A percentile compares a stretch with the other conserved stretches of the same genome.
phyloP scores from a whole-genome alignment of 2,329 filamentous ascomycete species.

The Fusarium sp. region DNA sequence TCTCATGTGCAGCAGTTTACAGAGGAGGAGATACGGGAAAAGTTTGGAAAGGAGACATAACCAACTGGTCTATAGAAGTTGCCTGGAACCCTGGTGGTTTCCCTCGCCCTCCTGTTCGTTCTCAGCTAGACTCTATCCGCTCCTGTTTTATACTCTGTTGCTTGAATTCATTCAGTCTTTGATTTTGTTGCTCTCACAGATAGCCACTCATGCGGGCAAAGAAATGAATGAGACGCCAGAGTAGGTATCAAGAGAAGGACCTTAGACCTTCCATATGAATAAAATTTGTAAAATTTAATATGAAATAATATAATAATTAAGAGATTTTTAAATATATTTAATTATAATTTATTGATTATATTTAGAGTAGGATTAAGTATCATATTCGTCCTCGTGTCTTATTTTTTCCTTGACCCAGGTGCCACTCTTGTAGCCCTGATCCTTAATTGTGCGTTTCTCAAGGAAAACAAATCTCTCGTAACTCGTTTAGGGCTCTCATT shows the following conservation, averaged over 20 bases:
- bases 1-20: conserved; percentile 27
- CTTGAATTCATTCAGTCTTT: not conserved
- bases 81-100: not conserved
- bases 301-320: too few relatives aligned
- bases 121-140: not conserved
- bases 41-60: not conserved
- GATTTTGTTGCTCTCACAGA: not conserved
- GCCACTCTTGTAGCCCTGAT: not conserved
- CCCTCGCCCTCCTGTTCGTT: not conserved
- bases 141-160: not conserved
- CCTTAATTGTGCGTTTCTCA: not conserved
- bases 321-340: too few relatives aligned
- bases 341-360: too few relatives aligned
- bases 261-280: too few relatives aligned
- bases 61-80: not conserved
- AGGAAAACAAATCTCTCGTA: not conserved
- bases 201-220: not conserved
- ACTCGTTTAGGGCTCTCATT: not conserved
- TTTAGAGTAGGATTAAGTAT: too few relatives aligned
- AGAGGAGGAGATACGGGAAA: conserved; percentile 28
- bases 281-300: too few relatives aligned
- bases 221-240: too few relatives aligned
- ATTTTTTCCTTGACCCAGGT: too few relatives aligned
- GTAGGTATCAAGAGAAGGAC: too few relatives aligned
- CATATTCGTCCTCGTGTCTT: too few relatives aligned